These are phyloP conservation scores for Phtheirospermum japonicum DNA, from an alignment of 257 asterid species.

Conservation along the genomic window DNA sequence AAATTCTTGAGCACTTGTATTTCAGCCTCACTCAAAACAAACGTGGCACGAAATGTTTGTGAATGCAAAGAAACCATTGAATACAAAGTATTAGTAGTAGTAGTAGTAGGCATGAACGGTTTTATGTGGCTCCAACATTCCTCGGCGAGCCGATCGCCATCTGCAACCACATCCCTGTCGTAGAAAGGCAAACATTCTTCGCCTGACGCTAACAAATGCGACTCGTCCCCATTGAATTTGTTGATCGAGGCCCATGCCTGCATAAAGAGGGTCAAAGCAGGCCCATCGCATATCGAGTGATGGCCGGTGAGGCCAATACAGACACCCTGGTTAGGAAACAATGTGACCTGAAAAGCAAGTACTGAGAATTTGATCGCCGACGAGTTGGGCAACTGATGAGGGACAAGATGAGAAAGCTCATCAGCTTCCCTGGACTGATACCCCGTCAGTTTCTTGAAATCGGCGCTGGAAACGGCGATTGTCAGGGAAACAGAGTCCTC, in stretches of 20 bases:
- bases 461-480: not conserved
- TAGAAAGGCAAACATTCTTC: not conserved
- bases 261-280: not conserved
- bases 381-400: not conserved
- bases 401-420: not conserved
- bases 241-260: slow-evolving; percentile 13
- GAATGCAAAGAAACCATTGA: not conserved
- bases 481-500: slow-evolving; percentile 13
- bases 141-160: not conserved
- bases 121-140: not conserved
- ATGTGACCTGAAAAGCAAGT: not conserved
- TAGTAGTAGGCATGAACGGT: not conserved
- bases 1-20: not conserved
- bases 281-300: slow-evolving; percentile 9
- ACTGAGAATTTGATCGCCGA: not conserved
- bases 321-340: slow-evolving; percentile 22
- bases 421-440: not conserved
- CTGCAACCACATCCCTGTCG: not conserved
- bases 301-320: slow-evolving; percentile 2
- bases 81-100: not conserved
- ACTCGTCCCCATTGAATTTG: not conserved
- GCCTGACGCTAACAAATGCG: not conserved
- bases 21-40: not conserved
- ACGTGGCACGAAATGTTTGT: not conserved
- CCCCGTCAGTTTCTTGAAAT: not conserved